Evolutionary conservation across 352 stramenopile species (phyloP).

Genomic region (Phytophthora agathidicida): DNA sequence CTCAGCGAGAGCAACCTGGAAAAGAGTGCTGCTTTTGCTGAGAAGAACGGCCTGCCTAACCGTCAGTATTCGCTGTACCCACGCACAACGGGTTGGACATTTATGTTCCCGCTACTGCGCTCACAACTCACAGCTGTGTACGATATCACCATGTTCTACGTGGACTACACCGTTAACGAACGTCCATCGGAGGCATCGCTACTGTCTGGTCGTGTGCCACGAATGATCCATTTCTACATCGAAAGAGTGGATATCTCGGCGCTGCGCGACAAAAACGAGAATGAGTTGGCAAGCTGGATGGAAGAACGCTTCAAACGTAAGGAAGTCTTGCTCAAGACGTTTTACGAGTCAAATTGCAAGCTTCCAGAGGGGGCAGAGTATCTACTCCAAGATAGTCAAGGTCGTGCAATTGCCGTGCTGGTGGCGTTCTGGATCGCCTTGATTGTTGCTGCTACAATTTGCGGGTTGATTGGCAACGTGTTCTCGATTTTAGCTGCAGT

Average conservation of each 20-base stretch:
- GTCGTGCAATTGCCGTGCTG: slow-evolving; percentile 34
- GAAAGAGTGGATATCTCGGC: slow-evolving; percentile 58
- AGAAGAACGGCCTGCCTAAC: slow-evolving; percentile 46
- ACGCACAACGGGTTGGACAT: slow-evolving; percentile 76
- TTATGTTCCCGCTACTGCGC: slow-evolving; percentile 71
- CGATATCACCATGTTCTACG: slow-evolving; percentile 85
- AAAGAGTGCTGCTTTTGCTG: slow-evolving; percentile 67
- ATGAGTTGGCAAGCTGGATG: slow-evolving; percentile 60
- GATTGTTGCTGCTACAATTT: slow-evolving; percentile 34
- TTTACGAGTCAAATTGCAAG: slow-evolving; percentile 62
- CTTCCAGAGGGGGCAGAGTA: slow-evolving; percentile 54
- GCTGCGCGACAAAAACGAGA: slow-evolving; percentile 43
- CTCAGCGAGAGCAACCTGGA: slow-evolving; percentile 66
- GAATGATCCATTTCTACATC: slow-evolving; percentile 75
- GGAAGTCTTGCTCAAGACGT: slow-evolving; percentile 62
- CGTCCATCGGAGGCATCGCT: slow-evolving; percentile 73
- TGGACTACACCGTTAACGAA: slow-evolving; percentile 65
- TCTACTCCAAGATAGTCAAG: slow-evolving; percentile 49
- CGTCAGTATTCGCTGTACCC: slow-evolving; percentile 79
- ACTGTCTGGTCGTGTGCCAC: slow-evolving; percentile 60
- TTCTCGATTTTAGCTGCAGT: slow-evolving; percentile 27
- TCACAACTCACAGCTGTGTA: slow-evolving; percentile 73
- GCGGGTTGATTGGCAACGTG: slow-evolving; percentile 36
- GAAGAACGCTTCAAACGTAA: slow-evolving; percentile 72
- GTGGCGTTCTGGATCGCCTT: slow-evolving; percentile 63